Evolutionary conservation across 495 filamentous ascomycete genomes (phyloP), one percentile per base, ranked within the genome.

Genomic region (Penicillium simplicissimum): DNA sequence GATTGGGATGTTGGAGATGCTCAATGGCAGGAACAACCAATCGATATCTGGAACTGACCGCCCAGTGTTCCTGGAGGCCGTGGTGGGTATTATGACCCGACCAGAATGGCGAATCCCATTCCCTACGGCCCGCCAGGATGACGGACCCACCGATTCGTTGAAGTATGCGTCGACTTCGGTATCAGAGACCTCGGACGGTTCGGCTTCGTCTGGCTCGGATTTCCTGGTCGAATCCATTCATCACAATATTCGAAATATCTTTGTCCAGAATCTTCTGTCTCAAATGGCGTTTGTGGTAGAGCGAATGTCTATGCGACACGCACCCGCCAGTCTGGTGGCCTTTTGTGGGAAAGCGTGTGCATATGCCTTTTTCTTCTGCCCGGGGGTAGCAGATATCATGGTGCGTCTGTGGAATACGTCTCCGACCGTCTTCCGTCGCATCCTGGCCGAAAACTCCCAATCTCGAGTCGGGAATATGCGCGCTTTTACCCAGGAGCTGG

Each of bases 291-390:
- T 96, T 59, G 91, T 95, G 35, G 90, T 97, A 7, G 93, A 97
- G 59, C 92, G 92, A 68, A 91, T 98, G 90, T 93, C 90, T 8
- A 78, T 92, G 64, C 85, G 91, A 67, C 88, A 91, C 68, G 90
- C 92, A n/a, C 90, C 95, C n/a, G 86, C 91, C 38, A 96, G 91
- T 69, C 74, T 98, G 60, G 93, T 98, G 49, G 87, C 89, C 35
- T 98, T 97, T 76, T 95, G 92, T 69, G 95, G 94, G 54, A 97
- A 96, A 74, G 91, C 92, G 15, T 90, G 88, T 66, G 95, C 95
- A 9, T 97, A 96, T 74, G 95, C 95, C 36, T 98, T 97, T 75
- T 96, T 95, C 70, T 98, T 97, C 72, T 95, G 92, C 40, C 90
- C 93, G 0, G 92, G 92, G 17, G 84, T 97, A 58, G 89, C 92